Conservation (phyloP, 768 basidiomycete species). For the Suillus subaureus region DNA sequence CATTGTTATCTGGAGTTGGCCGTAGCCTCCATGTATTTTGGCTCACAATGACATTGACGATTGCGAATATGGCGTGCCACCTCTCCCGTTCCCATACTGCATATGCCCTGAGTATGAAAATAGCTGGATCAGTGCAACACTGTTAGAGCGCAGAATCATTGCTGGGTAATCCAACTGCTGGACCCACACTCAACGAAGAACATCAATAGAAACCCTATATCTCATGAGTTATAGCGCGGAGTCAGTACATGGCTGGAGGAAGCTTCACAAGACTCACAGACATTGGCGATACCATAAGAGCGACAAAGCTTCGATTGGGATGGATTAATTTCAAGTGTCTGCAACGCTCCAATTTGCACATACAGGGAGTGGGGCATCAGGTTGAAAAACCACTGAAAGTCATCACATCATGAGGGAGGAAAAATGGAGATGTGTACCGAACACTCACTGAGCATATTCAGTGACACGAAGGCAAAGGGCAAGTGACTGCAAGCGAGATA, state of each 20-base stretch:
- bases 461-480: background rate
- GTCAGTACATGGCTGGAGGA: background rate
- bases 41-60: background rate
- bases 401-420: background rate
- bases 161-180: background rate
- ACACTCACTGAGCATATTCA: background rate
- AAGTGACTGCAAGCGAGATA: background rate
- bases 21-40: background rate
- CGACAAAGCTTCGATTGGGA: background rate
- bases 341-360: background rate
- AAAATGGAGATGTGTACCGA: background rate
- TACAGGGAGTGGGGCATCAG: background rate
- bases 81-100: background rate
- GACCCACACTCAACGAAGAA: background rate
- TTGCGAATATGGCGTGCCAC: background rate
- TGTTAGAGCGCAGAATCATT: background rate
- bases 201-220: background rate
- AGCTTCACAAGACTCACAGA: background rate
- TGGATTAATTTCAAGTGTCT: background rate
- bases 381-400: background rate
- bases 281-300: background rate
- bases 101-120: background rate
- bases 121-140: background rate
- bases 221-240: background rate
- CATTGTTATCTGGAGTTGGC: background rate